Evolutionary conservation across 1,284 basidiomycete genomes (phyloP).

Genomic region (Trichosporon coremiiforme): DNA sequence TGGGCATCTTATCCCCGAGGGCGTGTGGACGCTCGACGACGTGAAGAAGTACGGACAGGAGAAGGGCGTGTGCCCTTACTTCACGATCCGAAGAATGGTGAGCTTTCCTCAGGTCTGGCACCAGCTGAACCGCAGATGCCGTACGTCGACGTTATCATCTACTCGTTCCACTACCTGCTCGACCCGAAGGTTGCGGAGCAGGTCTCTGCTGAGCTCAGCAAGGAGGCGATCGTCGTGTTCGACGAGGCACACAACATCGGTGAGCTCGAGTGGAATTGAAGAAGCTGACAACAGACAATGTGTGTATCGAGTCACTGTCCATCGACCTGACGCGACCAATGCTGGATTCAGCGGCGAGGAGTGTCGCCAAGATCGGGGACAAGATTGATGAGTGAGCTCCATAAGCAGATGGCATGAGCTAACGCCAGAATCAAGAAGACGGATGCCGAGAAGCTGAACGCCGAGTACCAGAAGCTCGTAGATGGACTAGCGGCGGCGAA

Average conservation of each 20-base stretch:
- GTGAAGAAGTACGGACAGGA: conserved; percentile 85
- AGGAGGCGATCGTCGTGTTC: conserved; percentile 98
- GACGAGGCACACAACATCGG: conserved; percentile 99
- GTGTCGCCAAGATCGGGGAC: conserved; percentile 82
- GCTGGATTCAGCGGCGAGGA: conserved; percentile 91
- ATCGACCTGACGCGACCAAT: conserved; percentile 99
- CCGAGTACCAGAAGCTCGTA: conserved; percentile 96
- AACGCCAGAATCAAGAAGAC: conserved; percentile 79
- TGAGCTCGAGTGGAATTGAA: conserved; percentile 53
- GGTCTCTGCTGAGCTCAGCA: conserved; percentile 95
- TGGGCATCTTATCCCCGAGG: conserved; percentile 80
- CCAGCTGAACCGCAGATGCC: conserved; percentile 68
- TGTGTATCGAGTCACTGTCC: conserved; percentile 97
- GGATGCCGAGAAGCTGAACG: conserved; percentile 90
- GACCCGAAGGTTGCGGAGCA: conserved; percentile 99
- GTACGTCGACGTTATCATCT: conserved; percentile 94
- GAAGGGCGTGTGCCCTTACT: conserved; percentile 90
- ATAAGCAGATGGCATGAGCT: background rate
- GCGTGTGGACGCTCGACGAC: conserved; percentile 94
- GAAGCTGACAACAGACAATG: conserved; percentile 70
- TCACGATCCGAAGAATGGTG: conserved; percentile 94
- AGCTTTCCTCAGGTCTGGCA: conserved; percentile 34
- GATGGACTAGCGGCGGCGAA: conserved; percentile 84
- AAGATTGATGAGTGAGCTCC: conserved; percentile 83
- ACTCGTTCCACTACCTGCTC: conserved; percentile 97